These are phyloP conservation scores for Rhynchospora breviuscula DNA, from an alignment of 176 grass and related monocot genomes.

Conservation along the genomic window DNA sequence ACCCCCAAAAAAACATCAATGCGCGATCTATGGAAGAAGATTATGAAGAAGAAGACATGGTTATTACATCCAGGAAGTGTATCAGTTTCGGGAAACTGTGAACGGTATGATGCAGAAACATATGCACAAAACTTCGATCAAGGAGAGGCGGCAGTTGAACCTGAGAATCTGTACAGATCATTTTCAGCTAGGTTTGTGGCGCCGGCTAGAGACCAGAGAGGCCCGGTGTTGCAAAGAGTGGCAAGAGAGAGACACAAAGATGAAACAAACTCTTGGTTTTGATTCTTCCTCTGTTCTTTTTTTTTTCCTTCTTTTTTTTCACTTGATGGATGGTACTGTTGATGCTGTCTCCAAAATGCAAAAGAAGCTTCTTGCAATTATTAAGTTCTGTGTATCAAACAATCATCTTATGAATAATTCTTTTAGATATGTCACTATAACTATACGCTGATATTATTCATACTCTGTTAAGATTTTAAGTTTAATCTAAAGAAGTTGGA, in stretches of 20 bases:
- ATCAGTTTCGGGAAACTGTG: background rate
- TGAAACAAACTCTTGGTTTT: background rate
- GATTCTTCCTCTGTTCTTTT: background rate
- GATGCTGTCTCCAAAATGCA: background rate
- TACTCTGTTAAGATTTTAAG: background rate
- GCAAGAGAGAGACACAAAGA: background rate
- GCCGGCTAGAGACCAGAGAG: background rate
- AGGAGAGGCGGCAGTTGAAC: conserved; percentile 33
- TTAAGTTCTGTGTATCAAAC: background rate
- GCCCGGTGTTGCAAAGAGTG: background rate
- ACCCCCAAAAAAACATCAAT: background rate
- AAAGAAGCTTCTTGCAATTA: background rate
- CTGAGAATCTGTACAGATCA: conserved; percentile 42
- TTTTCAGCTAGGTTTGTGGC: conserved; percentile 41
- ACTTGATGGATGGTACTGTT: background rate
- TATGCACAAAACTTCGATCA: conserved; percentile 77
- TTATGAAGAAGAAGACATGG: conserved; percentile 13
- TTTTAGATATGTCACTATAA: background rate
- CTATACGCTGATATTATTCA: background rate
- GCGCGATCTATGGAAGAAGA: conserved; percentile 37
- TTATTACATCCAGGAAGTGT: background rate
- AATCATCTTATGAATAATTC: background rate
- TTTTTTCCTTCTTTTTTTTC: background rate
- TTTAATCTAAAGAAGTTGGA: background rate
- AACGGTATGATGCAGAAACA: conserved; percentile 35